phyloP scores from a whole-genome alignment of 768 basidiomycete genomes.

The Flagelloscypha sp. region DNA sequence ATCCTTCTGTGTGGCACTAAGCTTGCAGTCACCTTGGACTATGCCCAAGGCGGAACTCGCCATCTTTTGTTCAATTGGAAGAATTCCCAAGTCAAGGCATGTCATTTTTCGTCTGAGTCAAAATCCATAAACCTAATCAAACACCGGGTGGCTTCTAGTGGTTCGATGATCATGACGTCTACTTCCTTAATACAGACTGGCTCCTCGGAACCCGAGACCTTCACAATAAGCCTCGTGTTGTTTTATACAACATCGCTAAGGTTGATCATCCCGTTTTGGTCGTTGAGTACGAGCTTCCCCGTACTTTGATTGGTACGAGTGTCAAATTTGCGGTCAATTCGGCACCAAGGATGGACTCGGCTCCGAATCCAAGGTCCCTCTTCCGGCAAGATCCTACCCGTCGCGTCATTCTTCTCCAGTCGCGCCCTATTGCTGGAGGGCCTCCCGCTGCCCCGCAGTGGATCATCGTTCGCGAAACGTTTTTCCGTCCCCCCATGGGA shows the following conservation, averaged over 20 bases:
- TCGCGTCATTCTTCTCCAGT: conserved; percentile 40
- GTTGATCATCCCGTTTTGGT: conserved; percentile 31
- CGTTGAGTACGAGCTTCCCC: conserved; percentile 51
- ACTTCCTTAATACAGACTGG: conserved; percentile 35
- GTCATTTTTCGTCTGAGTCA: conserved; percentile 6
- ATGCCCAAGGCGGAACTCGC: conserved; percentile 28
- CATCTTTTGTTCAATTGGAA: conserved; percentile 46
- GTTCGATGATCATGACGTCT: conserved; percentile 40
- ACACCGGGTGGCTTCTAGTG: conserved; percentile 26
- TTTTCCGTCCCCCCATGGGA: conserved; percentile 35
- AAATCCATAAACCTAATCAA: background rate
- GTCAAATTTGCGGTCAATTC: conserved; percentile 43
- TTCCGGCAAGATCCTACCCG: conserved; percentile 49
- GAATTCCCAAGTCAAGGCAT: conserved; percentile 38
- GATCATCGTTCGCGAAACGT: conserved; percentile 48
- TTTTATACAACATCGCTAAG: conserved; percentile 39
- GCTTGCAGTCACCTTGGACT: conserved; percentile 34
- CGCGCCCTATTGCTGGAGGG: conserved; percentile 27
- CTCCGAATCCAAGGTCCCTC: conserved; percentile 34
- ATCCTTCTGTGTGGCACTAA: conserved; percentile 36
- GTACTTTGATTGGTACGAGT: conserved; percentile 37
- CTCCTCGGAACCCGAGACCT: conserved; percentile 31
- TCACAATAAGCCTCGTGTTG: conserved; percentile 28
- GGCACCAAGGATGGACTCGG: conserved; percentile 28
- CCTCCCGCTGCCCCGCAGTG: conserved; percentile 31